Percentiles rank a stretch among this genome's conserved stretches.
phyloP scores from a whole-genome alignment of 352 stramenopile species.

The Phytophthora citrophthora region DNA sequence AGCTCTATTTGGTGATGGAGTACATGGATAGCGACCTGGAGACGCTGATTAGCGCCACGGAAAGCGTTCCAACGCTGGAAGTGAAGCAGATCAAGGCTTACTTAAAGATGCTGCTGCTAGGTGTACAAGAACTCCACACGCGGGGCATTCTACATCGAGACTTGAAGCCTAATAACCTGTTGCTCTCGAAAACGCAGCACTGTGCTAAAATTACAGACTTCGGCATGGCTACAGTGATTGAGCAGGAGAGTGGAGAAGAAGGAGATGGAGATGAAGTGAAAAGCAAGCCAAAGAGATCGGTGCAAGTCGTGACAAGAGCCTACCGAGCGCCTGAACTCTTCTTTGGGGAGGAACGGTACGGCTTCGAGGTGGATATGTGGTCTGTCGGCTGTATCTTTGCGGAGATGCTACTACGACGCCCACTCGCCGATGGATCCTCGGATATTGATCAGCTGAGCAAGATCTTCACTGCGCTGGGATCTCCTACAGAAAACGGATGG shows the following conservation, averaged over 20 bases:
- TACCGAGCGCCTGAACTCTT: slow-evolving; percentile 83
- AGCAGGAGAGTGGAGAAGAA: slow-evolving; percentile 8
- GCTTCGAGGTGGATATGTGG: slow-evolving; percentile 75
- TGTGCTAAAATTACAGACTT: slow-evolving; percentile 85
- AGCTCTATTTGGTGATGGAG: slow-evolving; percentile 77
- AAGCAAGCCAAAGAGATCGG: slow-evolving; percentile 47
- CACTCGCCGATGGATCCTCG: slow-evolving; percentile 69
- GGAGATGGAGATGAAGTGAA: slow-evolving; percentile 21
- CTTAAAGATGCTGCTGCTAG: slow-evolving; percentile 69
- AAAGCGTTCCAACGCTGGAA: slow-evolving; percentile 44
- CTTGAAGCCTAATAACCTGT: slow-evolving; percentile 84
- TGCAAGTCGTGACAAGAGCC: slow-evolving; percentile 78
- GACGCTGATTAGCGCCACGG: slow-evolving; percentile 48
- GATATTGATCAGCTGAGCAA: slow-evolving; percentile 85
- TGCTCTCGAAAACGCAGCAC: slow-evolving; percentile 52
- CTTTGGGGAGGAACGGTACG: slow-evolving; percentile 73
- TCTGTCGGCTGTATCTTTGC: slow-evolving; percentile 83
- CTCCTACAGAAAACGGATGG: slow-evolving; percentile 71
- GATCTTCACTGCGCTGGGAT: slow-evolving; percentile 73
- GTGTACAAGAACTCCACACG: slow-evolving; percentile 64
- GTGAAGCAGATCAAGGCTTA: slow-evolving; percentile 72
- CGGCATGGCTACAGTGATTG: slow-evolving; percentile 67
- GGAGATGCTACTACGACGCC: slow-evolving; percentile 68
- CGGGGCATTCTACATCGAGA: slow-evolving; percentile 76
- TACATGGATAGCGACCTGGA: slow-evolving; percentile 86